Percentiles rank a stretch among this genome's conserved stretches.
Conservation (phyloP, 345 rosid genomes). For the Mangifera indica region DNA sequence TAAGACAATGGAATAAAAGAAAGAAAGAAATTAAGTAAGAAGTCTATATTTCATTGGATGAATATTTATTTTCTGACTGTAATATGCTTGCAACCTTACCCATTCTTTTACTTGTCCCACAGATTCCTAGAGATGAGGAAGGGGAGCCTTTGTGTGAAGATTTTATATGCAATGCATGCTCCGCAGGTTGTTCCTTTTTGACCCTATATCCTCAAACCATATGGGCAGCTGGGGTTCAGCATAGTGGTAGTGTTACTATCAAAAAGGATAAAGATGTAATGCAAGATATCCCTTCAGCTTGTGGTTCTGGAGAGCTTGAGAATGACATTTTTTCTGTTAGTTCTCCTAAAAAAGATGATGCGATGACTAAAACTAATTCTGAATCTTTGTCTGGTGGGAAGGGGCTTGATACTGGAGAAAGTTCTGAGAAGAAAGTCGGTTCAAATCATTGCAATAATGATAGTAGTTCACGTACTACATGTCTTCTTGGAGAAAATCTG, state of each 20-base stretch:
- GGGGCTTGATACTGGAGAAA: conserved; percentile 38
- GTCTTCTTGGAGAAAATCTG: conserved; percentile 44
- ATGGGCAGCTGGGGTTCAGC: conserved; percentile 46
- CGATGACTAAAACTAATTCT: conserved; percentile 18
- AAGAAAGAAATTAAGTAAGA: not conserved
- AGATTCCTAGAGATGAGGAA: conserved; percentile 90
- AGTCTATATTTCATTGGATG: not conserved
- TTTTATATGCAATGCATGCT: conserved; percentile 79
- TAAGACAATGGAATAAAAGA: not conserved
- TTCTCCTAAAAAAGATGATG: conserved; percentile 21
- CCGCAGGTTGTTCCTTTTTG: conserved; percentile 66
- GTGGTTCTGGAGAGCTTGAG: conserved; percentile 42
- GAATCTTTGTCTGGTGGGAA: conserved; percentile 27
- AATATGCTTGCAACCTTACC: not conserved
- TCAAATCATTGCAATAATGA: conserved; percentile 35
- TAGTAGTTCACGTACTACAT: conserved; percentile 22
- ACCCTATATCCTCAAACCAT: conserved; percentile 57
- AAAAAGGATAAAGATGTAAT: conserved; percentile 52
- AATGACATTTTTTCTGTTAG: conserved; percentile 24
- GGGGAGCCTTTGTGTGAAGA: conserved; percentile 88
- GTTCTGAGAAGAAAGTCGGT: conserved; percentile 39
- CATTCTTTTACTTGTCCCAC: conserved; percentile 12
- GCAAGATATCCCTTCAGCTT: conserved; percentile 35
- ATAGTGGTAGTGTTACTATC: conserved; percentile 26
- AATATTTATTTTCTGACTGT: not conserved